Percentiles rank a stretch among this genome's conserved stretches.
Evolutionary conservation across 371 early-diverging fungal genomes (phyloP).

Genomic region (Blakeslea trispora): DNA sequence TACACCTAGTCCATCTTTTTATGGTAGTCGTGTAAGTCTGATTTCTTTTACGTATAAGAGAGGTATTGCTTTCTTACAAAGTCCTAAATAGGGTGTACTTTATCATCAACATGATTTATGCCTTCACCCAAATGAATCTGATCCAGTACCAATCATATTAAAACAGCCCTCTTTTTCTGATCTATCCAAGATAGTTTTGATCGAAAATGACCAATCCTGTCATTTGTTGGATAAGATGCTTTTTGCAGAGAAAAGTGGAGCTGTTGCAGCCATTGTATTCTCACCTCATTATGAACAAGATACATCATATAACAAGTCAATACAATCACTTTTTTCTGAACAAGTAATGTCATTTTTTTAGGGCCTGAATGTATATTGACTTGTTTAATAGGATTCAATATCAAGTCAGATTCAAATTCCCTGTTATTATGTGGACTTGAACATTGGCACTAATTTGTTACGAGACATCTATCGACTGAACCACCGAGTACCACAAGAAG

Average conservation of each 20-base stretch:
- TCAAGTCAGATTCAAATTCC: constrained; percentile 32
- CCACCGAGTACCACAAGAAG: neutral
- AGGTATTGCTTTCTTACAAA: too few relatives aligned
- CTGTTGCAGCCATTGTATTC: constrained; percentile 33
- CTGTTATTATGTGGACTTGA: constrained; percentile 25
- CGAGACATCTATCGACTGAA: constrained; percentile 21
- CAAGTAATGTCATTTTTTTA: neutral
- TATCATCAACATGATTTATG: constrained; percentile 19
- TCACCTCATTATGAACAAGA: constrained; percentile 19
- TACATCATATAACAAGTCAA: neutral
- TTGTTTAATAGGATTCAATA: constrained; percentile 20
- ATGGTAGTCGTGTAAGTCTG: constrained; percentile 11
- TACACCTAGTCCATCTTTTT: constrained; percentile 7
- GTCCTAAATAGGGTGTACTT: constrained; percentile 19
- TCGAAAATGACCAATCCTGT: constrained; percentile 27
- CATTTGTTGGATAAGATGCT: constrained; percentile 30
- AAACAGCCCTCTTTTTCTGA: constrained; percentile 1
- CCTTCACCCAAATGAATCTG: neutral
- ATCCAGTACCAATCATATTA: neutral
- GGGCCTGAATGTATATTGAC: neutral
- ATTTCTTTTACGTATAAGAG: neutral
- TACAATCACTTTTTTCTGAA: neutral
- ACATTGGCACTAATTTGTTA: constrained; percentile 23
- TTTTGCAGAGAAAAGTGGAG: constrained; percentile 34
- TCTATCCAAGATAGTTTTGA: constrained; percentile 28